phyloP scores from a whole-genome alignment of 2,329 filamentous ascomycete genomes.

The Thielaviopsis punctulata region DNA sequence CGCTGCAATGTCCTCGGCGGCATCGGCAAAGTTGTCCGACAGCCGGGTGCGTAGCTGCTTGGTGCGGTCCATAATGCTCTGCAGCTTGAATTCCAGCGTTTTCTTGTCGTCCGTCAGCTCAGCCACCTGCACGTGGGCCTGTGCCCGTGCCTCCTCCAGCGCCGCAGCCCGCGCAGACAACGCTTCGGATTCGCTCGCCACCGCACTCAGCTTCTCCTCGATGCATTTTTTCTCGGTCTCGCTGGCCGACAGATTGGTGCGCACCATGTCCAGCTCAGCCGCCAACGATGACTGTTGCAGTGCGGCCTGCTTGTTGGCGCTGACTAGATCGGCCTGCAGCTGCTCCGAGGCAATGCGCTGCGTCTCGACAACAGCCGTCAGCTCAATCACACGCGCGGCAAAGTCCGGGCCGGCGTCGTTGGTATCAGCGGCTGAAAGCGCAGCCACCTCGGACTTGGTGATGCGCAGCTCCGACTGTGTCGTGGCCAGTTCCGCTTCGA shows the following conservation, averaged over 20 bases:
- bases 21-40: background rate
- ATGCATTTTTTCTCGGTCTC: conserved; percentile 4
- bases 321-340: conserved; percentile 4
- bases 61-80: background rate
- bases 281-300: conserved; percentile 1
- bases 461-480: background rate
- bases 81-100: background rate
- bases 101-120: conserved; percentile 5
- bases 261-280: background rate
- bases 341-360: conserved; percentile 4
- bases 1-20: conserved; percentile 3
- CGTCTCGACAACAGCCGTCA: background rate
- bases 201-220: background rate
- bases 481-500: conserved; percentile 5
- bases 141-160: conserved; percentile 1
- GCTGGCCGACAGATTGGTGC: background rate
- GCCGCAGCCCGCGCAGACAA: conserved; percentile 3
- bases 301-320: background rate
- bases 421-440: background rate
- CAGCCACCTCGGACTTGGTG: conserved; percentile 2
- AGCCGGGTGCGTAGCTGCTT: background rate
- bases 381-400: conserved; percentile 2
- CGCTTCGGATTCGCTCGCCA: conserved; percentile 1
- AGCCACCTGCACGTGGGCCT: conserved; percentile 3
- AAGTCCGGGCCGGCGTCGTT: background rate